phyloP scores from a whole-genome alignment of 2,329 filamentous ascomycete genomes.

The Talaromyces sp. region DNA sequence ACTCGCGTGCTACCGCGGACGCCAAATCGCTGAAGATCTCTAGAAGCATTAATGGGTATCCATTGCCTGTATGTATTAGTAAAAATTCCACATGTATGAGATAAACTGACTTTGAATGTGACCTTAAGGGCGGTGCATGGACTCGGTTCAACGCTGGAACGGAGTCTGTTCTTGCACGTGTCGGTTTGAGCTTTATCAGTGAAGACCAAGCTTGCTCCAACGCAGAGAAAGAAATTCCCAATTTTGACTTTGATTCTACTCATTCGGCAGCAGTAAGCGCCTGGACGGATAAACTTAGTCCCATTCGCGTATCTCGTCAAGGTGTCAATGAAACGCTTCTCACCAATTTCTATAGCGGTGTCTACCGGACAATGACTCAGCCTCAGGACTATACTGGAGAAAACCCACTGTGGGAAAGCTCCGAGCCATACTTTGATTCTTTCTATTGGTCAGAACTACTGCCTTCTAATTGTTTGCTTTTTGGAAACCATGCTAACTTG shows the following conservation, averaged over 20 bases:
- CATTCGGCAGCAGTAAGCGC: slow-evolving; percentile 50
- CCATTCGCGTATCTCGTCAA: slow-evolving; percentile 34
- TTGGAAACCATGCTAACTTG: not conserved
- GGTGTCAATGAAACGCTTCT: slow-evolving; percentile 30
- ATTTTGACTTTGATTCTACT: slow-evolving; percentile 58
- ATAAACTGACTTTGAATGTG: not conserved
- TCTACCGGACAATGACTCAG: slow-evolving; percentile 66
- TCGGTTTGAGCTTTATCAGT: slow-evolving; percentile 68
- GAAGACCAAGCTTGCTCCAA: slow-evolving; percentile 62
- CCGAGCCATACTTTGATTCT: slow-evolving; percentile 66
- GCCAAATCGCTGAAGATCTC: slow-evolving; percentile 55
- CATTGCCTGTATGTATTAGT: slow-evolving; percentile 30
- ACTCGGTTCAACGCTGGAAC: slow-evolving; percentile 56
- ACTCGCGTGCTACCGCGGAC: slow-evolving; percentile 56
- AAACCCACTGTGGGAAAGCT: slow-evolving; percentile 61
- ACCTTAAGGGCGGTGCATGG: slow-evolving; percentile 55
- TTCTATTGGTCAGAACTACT: slow-evolving; percentile 50
- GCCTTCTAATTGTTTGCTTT: not conserved
- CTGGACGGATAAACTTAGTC: slow-evolving; percentile 57
- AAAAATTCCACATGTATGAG: not conserved
- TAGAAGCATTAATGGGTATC: slow-evolving; percentile 58
- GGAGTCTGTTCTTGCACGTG: slow-evolving; percentile 57
- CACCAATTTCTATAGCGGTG: slow-evolving; percentile 62
- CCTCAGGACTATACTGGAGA: slow-evolving; percentile 69
- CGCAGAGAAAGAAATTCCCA: slow-evolving; percentile 64